Base-by-base conservation (phyloP, 768 basidiomycete genomes). In the Kwoniella botswanensis region DNA sequence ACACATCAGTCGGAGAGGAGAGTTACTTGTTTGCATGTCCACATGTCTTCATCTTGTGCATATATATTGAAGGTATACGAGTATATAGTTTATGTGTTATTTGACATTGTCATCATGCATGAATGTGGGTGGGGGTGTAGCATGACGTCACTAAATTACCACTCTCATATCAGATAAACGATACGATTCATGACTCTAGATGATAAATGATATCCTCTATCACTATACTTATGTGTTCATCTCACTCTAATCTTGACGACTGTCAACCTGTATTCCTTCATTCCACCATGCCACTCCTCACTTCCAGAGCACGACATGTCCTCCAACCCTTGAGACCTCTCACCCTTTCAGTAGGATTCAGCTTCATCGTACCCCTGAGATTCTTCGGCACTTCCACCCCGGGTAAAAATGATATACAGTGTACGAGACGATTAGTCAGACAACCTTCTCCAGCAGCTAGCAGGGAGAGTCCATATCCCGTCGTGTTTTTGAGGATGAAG, bases 391-490 rank as follows among this genome's bases (percentile, higher is more conserved):
- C 44, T 3, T 18, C 46, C 17, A 35, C 63, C 7, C 5, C 57
- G 17, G 52, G 11, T 41, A 41, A 18, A 13, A 29, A 11, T 6
- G 13, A 70, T n/a, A 41, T 66, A 55, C 26, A 29, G n/a, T 71
- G 71, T 67, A 67, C 71, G 44, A 52, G 71, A n/a, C 41, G 55
- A 22, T 53, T 71, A n/a, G 29, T 61, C 9, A 50, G 71, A 22
- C 53, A 67, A n/a, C 65, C 71, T 10, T 61, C 52, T 9, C 57
- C 57, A 13, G 55, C 52, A 24, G 71, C 71, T 9, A 53, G 46
- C n/a, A 58, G 71, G 50, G 71, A 71, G 43, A 65, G 63, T 35
- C 71, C 71, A 1, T 67, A 53, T 43, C 71, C 71, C 9, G 56
- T 71, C 43, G 65, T 71, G 15, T 71, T 71, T 63, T 18, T 71